Base-by-base conservation (phyloP, 2,329 filamentous ascomycete genomes). In the Aspergillus thermomutatus region DNA sequence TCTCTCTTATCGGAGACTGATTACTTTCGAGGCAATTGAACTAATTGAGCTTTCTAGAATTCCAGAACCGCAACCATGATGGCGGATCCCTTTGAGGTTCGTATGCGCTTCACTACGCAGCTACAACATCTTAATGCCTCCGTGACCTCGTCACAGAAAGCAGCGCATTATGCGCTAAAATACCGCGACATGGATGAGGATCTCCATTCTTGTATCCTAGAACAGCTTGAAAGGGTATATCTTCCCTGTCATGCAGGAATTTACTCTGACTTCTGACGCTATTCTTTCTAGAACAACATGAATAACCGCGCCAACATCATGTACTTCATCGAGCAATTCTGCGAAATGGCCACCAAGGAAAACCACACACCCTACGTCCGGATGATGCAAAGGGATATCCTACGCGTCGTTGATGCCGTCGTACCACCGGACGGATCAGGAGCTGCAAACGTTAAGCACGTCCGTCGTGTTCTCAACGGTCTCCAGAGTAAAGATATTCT, bases 241-340 rank as follows among this genome's bases (percentile, higher is more conserved):
- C 26, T 28, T 6, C 4, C 23, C 17, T 31, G 2, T 46, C 9
- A 3, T 3, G 26, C 19, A 10, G 11, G 3, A 11, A 6, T 17
- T 37, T 11, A 28, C 34, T 4, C 3, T 57, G 17, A 47, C 14
- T 21, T 4, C 28, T 48, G 31, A 47, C 4, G 19, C 31, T 31
- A 8, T 37, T 19, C 11, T 25, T 27, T 27, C 4, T 65, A 92
- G 84, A 96, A 91, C 64, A 93, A 90, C 64, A 96, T 99, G 89
- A 99, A 99, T 76, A 96, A 88, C 52, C 84, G 93, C 59, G 95
- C 94, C 57, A 99, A 99, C 72, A 97, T 99, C 73, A 96, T 99
- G 89, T 99, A 96, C 77, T 99, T 99, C 75, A 89, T 99, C 69
- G 93, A 97, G 70, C 89, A 93, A 65, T 90, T 99, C 64, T 90